These are phyloP conservation scores for Rhodotorula babjevae DNA, from an alignment of 768 basidiomycete genomes.

Conservation along the genomic window DNA sequence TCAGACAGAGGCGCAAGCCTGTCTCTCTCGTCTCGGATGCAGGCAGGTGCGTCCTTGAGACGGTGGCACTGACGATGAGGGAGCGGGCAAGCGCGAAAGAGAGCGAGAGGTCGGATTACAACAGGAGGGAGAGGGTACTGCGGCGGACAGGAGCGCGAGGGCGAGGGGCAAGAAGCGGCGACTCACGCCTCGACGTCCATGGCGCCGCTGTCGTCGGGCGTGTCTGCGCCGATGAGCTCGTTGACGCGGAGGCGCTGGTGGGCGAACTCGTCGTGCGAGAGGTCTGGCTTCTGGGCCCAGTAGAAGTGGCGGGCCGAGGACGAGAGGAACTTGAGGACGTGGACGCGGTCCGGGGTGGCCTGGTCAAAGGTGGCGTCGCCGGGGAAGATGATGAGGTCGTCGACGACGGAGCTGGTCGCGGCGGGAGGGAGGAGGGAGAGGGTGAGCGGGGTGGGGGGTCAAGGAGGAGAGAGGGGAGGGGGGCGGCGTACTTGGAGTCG, in stretches of 20 bases:
- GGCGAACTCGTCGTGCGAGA: slow-evolving; percentile 9
- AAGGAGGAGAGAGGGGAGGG: no score
- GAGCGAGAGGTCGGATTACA: neutral
- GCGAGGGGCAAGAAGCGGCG: neutral
- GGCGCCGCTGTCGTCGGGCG: neutral
- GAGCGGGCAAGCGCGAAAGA: neutral
- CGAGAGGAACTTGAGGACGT: slow-evolving; percentile 41
- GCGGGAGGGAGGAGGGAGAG: neutral
- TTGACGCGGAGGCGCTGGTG: slow-evolving; percentile 24
- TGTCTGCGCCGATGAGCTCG: slow-evolving; percentile 36
- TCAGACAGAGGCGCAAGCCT: neutral
- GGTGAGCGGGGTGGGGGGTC: neutral
- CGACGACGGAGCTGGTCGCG: neutral
- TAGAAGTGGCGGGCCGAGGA: slow-evolving; percentile 40
- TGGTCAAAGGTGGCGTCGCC: slow-evolving; percentile 38
- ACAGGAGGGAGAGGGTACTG: neutral
- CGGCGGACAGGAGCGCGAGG: neutral
- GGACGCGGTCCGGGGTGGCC: slow-evolving; percentile 14
- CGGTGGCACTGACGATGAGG: neutral
- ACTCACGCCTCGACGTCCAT: slow-evolving; percentile 33
- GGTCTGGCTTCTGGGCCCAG: slow-evolving; percentile 40
- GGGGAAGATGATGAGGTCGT: slow-evolving; percentile 43
- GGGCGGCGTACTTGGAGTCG: slow-evolving; percentile 1
- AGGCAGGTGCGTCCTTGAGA: slow-evolving; percentile 1
- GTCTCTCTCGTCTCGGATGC: no score